A percentile compares a stretch with the other conserved stretches of the same genome.
Evolutionary conservation across 371 early-diverging fungal species (phyloP).

Genomic region (Haplosporangium sp.): DNA sequence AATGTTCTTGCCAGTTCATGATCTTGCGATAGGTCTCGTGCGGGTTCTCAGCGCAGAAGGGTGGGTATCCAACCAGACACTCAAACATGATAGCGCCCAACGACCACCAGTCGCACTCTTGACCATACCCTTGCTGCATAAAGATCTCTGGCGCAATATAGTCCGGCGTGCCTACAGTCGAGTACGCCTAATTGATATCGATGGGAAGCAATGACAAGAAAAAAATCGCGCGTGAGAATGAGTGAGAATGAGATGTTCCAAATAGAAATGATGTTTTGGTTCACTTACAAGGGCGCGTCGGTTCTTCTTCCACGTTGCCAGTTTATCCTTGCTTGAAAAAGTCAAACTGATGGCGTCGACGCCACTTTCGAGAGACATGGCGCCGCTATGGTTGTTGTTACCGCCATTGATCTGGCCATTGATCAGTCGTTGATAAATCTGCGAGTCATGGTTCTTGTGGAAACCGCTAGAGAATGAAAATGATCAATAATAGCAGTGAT

Average conservation of each 20-base stretch:
- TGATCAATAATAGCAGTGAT: too few relatives aligned
- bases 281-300: conserved; percentile 78
- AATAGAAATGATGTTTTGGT: too few relatives aligned
- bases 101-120: conserved; percentile 99
- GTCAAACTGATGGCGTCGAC: conserved; percentile 87
- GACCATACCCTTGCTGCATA: conserved; percentile 93
- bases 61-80: conserved; percentile 97
- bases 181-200: conserved; percentile 68
- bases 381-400: conserved; percentile 40
- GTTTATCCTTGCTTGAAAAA: conserved; percentile 80
- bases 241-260: too few relatives aligned
- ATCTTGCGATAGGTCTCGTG: conserved; percentile 98
- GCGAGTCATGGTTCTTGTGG: conserved; percentile 97
- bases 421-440: conserved; percentile 85
- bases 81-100: conserved; percentile 99
- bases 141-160: conserved; percentile 98
- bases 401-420: conserved; percentile 63
- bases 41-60: conserved; percentile 95
- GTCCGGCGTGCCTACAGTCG: conserved; percentile 98
- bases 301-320: conserved; percentile 98
- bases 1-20: conserved; percentile 93
- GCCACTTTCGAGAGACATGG: conserved; percentile 49
- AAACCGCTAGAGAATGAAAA: conserved; percentile 87
- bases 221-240: not conserved
- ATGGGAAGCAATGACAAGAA: not conserved